Evolutionary conservation across 208 protist species (phyloP), one percentile per base, ranked within the genome.

Genomic region (Trypanosoma scelopori): DNA sequence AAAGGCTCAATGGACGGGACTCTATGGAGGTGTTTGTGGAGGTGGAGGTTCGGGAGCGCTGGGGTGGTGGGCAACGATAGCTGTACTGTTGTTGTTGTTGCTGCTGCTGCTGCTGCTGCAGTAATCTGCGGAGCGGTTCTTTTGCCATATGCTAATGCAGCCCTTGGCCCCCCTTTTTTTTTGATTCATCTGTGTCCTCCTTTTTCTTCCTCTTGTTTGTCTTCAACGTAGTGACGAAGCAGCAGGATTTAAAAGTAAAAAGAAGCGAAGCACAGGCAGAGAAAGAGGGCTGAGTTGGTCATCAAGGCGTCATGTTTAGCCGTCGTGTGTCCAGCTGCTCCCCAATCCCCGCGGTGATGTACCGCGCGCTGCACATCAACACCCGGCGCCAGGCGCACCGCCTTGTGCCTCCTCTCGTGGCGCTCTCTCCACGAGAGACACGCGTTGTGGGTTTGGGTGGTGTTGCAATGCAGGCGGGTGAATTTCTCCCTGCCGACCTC

Each of bases 311-410:
- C 18, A 62, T 96, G 91, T 94, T 96, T 57, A 71, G 81, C 46
- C 87, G 90, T n/a, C 87, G 91, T 18, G 79, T 96, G 18, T 76
- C 78, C 13, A 83, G 78, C 59, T 87, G 85, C 69, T 82, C 78
- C 62, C 65, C 75, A n/a, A 92, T 96, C 48, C 91, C 91, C 18
- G 70, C 64, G 37, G 65, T 42, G 32, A 93, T 96, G 91, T 96
- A 90, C 64, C 45, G 70, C 30, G 62, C 73, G 25, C 76, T 96
- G 48, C 60, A 79, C 73, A 94, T 96, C 74, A 85, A 67, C 76
- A 87, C 76, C 15, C 65, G 65, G 7, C 76, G 78, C 53, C 91
- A 96, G 76, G 91, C 87, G 5, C 79, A 69, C 13, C 87, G 87
- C 32, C 75, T 93, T 58, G 79, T 96, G 7, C 84, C 91, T 0